Evolutionary conservation across 169 alveolate species (phyloP), one percentile per base, ranked within the genome.

Genomic region (Plasmodium yoelii): DNA sequence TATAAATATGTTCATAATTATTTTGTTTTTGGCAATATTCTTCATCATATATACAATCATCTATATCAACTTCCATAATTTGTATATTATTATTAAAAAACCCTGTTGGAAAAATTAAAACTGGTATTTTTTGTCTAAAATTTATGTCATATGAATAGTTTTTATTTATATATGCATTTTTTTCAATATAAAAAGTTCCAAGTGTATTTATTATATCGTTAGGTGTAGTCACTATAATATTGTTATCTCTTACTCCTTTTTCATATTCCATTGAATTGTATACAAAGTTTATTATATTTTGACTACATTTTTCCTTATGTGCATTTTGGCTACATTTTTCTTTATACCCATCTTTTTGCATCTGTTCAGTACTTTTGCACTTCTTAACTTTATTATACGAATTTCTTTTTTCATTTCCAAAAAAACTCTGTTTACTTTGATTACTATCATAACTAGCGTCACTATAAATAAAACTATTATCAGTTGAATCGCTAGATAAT

Each of bases 71-170:
- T 64, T 70, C 87, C 49, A 86, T 49, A 28, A 86, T n/a, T 49
- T 86, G 69, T 69, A 86, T 22, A 24, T 68, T 75, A 42, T 86
- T 86, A 18, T 86, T 86, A 53, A 60, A 68, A 64, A 57, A 86
- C 0, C 91, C 91, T 2, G 77, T 19, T 1, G 91, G 91, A 5
- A 70, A 39, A 12, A 86, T 74, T 39, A 86, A 18, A 68, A 86
- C 91, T 8, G 91, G 91, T 0, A 63, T 42, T 22, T 86, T 86
- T 2, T 39, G 8, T 51, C 60, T 42, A 24, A 69, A 46, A 19
- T 63, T 46, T 39, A 86, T 12, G 13, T 86, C 91, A 42, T 86
- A 86, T 15, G 87, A 22, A 24, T 86, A 86, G 13, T 53, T 70
- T 51, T 28, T 69, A 42, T 69, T 73, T 9, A 70, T 28, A 34